These are phyloP conservation scores for Wickerhamiella kurtzmanii DNA, from an alignment of 805 yeast genomes.

Conservation along the genomic window DNA sequence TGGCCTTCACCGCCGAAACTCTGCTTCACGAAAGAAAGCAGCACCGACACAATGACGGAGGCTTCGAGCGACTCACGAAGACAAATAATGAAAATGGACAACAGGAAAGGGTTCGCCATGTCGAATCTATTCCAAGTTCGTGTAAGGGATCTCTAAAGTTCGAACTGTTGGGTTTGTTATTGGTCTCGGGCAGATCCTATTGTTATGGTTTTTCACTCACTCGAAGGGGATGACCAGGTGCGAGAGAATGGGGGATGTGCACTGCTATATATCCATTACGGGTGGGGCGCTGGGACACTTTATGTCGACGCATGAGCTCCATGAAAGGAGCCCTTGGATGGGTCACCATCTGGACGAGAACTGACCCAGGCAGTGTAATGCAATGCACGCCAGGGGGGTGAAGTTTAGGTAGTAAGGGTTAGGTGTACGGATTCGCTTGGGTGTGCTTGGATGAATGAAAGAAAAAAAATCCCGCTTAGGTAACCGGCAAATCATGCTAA, in stretches of 20 bases:
- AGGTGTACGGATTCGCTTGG: neutral
- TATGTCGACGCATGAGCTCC: neutral
- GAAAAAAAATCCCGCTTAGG: too few species aligned
- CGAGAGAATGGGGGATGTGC: neutral
- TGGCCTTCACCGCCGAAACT: conserved; percentile 45
- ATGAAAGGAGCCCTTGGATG: neutral
- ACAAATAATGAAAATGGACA: conserved; percentile 68
- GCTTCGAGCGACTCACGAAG: conserved; percentile 94
- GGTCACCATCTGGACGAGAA: neutral
- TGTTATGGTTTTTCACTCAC: too few species aligned
- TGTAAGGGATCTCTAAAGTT: conserved; percentile 4
- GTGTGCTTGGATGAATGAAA: too few species aligned
- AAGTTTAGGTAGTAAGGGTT: neutral
- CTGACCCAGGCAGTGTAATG: neutral
- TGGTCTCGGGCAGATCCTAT: neutral
- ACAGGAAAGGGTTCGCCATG: conserved; percentile 47
- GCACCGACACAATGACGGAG: conserved; percentile 75
- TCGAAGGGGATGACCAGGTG: too few species aligned
- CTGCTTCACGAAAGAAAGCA: conserved; percentile 82
- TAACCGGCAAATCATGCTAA: too few species aligned
- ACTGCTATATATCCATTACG: neutral
- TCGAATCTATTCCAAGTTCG: too few species aligned
- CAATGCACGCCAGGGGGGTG: neutral
- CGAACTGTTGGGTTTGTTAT: neutral
- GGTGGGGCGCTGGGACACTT: neutral